Evolutionary conservation across 2,329 filamentous ascomycete genomes (phyloP), one percentile per base, ranked within the genome.

Genomic region (Epichloe sylvatica): DNA sequence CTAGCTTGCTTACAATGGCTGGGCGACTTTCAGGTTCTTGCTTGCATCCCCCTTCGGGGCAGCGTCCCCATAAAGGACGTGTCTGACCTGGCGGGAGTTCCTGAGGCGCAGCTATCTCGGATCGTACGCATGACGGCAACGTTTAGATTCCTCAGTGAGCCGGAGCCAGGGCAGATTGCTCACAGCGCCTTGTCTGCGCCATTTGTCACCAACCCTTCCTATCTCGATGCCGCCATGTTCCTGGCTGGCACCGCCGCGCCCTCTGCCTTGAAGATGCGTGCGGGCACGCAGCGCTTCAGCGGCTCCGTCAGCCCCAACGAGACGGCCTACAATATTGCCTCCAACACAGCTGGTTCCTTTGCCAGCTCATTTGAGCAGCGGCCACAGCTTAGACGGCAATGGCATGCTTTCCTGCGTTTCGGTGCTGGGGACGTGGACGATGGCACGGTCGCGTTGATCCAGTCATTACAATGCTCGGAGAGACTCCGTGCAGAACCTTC

Each of bases 1-100:
- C 4, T 23, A 4, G 21, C 21, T 23, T 23, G 44, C 33, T 33
- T 51, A 6, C 44, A 43, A 19, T 51, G 45, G 70, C 60, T 73
- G 13, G 65, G 62, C 5, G 65, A 73, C 12, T 69, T 68, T 51
- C 69, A 72, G 46, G 58, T 73, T 4, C 62, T 71, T 0, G 67
- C 68, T 3, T 72, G 61, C 53, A 67, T 74, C n/a, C 71, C 70
- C 1, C 55, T 68, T 2, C 49, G 44, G 5, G 64, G 59, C 21
- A 65, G 55, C 39, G 62, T 70, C 8, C 53, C 61, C 2, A 54
- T 63, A 44, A 60, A 64, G 36, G 71, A 73, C 45, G 53, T 73
- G 1, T 68, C 71, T 5, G 65, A 70, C 15, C 54, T 74, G 3
- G 53, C 63, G 2, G 61, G 60, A 17, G 67, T 71, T 0, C 64